These are phyloP conservation scores for Didymella keratinophila DNA, from an alignment of 2,329 filamentous ascomycete species.

Conservation along the genomic window DNA sequence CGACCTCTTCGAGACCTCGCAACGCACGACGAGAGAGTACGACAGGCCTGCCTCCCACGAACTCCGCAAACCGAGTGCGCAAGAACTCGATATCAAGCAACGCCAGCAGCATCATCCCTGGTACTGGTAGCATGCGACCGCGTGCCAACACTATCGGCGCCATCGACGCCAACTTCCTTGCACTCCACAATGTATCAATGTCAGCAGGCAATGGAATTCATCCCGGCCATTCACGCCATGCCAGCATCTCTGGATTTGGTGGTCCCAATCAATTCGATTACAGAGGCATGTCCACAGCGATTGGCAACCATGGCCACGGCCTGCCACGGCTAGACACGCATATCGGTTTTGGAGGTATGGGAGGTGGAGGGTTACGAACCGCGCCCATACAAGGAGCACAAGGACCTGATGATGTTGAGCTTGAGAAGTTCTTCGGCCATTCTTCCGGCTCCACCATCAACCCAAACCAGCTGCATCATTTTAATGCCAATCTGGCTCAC, in stretches of 20 bases:
- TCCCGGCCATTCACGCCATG: conserved; percentile 71
- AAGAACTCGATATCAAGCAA: conserved; percentile 87
- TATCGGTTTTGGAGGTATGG: conserved; percentile 72
- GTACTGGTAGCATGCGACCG: conserved; percentile 74
- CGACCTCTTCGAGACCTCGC: conserved; percentile 83
- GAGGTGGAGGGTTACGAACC: conserved; percentile 75
- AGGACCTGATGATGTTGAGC: conserved; percentile 67
- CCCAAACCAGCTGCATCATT: conserved; percentile 80
- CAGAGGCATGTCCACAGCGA: conserved; percentile 72
- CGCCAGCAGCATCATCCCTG: conserved; percentile 57
- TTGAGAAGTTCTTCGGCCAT: conserved; percentile 74
- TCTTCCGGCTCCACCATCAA: conserved; percentile 65
- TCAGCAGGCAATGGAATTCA: conserved; percentile 60
- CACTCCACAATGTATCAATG: conserved; percentile 61
- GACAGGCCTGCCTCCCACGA: conserved; percentile 71
- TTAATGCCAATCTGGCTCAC: conserved; percentile 75
- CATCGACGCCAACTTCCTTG: conserved; percentile 76
- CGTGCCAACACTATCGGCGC: conserved; percentile 97
- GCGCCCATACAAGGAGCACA: conserved; percentile 69
- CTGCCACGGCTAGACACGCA: conserved; percentile 86
- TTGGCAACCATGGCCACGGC: conserved; percentile 74
- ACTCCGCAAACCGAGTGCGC: conserved; percentile 76
- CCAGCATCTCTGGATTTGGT: conserved; percentile 73
- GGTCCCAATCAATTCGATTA: conserved; percentile 67
- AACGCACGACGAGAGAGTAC: conserved; percentile 86